Percentiles rank a stretch among this genome's conserved stretches.
Conservation (phyloP, 2,329 filamentous ascomycete genomes). For the Hypoxylon sp. region DNA sequence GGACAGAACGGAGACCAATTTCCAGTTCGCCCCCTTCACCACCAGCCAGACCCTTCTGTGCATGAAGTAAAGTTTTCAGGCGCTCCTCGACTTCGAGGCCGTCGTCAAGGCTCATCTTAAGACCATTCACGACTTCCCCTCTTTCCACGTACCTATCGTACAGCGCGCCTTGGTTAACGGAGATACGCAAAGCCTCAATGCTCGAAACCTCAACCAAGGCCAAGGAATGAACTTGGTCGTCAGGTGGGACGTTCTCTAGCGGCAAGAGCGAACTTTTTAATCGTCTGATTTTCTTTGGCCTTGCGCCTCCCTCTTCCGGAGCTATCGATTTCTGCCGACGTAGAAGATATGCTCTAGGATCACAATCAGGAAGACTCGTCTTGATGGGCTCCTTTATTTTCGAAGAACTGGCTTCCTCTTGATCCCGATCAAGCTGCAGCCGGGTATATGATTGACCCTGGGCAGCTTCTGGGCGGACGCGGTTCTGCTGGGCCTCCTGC, state of each 20-base stretch:
- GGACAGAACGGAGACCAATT: slow-evolving; percentile 38
- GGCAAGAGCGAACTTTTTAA: slow-evolving; percentile 51
- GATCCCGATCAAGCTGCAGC: slow-evolving; percentile 23
- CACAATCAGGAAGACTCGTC: slow-evolving; percentile 47
- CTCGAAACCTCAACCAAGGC: slow-evolving; percentile 21
- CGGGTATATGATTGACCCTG: slow-evolving; percentile 23
- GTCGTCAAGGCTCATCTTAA: slow-evolving; percentile 49
- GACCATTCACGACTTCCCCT: slow-evolving; percentile 45
- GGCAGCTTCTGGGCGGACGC: neutral
- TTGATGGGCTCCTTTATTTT: slow-evolving; percentile 46
- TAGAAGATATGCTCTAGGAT: slow-evolving; percentile 53
- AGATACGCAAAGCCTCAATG: slow-evolving; percentile 29
- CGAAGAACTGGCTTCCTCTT: slow-evolving; percentile 10
- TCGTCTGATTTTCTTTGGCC: slow-evolving; percentile 46
- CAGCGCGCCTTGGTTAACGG: slow-evolving; percentile 20
- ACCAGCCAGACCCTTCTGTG: slow-evolving; percentile 14
- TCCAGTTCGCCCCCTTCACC: slow-evolving; percentile 14
- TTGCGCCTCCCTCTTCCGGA: slow-evolving; percentile 31
- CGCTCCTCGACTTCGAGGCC: slow-evolving; percentile 45
- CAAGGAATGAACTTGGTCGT: slow-evolving; percentile 44
- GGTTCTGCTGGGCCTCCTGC: neutral
- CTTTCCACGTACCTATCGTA: slow-evolving; percentile 49
- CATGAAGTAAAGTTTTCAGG: slow-evolving; percentile 42
- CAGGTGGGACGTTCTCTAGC: slow-evolving; percentile 45
- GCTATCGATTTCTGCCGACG: slow-evolving; percentile 52